Evolutionary conservation across 2,329 filamentous ascomycete species (phyloP), one percentile per base, ranked within the genome.

Genomic region (Epichloe gansuensis): DNA sequence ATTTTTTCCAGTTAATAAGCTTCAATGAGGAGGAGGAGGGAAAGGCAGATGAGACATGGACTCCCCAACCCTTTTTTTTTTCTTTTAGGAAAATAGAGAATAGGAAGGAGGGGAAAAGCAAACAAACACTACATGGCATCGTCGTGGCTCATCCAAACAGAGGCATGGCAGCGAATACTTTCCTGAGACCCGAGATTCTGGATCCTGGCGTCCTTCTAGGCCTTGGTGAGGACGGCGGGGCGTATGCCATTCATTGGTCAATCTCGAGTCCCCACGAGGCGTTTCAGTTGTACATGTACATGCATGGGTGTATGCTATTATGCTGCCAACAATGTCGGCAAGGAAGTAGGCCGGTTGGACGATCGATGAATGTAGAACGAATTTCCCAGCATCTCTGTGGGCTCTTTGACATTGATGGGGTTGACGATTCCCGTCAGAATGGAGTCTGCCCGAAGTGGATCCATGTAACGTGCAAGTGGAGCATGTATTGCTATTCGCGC

Each of bases 401-500:
- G 37, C 43, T 47, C 25, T 46, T 46, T 28, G 39, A 45, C 12
- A 17, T 31, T 31, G 11, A 42, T 17, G 17, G 39, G 17, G 17
- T 21, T 21, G 28, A 31, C 28, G 28, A 31, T 31, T 31, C 28
- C 15, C 45, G 46, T 52, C 44, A 35, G 34, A 43, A 39, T 39
- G 49, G 52, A 54, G 48, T 42, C 13, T 52, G 21, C 34, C 39
- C 39, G 9, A 45, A 49, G 52, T 46, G 52, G 52, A 52, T 31
- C 17, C 52, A 39, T 17, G 21, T 13, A 17, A 28, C 17, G 1
- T 21, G 17, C 17, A 21, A 21, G 17, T 21, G 17, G 17, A 21
- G 17, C 17, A 2, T 21, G 17, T 2, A 21, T 21, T 21, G 17
- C 17, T 21, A 21, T 21, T 21, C 17, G 17, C 17, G 17, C 17